Evolutionary conservation across 306 rosid species (phyloP).

Genomic region (Cucurbita pepo): DNA sequence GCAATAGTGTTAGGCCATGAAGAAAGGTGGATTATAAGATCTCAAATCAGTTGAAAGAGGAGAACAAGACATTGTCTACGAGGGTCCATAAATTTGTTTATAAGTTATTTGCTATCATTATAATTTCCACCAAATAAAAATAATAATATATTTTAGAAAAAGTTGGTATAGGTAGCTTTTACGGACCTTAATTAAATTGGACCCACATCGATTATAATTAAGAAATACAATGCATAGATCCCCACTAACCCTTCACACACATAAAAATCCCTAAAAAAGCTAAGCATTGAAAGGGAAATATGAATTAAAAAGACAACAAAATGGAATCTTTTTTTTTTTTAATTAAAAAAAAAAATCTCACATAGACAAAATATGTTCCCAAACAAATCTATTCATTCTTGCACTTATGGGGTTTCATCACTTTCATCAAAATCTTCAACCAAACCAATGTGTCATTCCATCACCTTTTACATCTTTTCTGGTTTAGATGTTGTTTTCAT

Average conservation of each 20-base stretch:
- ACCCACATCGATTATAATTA: constrained; percentile 6
- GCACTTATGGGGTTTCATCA: not conserved
- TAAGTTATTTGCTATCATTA: not conserved
- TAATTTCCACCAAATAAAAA: not conserved
- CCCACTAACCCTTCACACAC: constrained; percentile 28
- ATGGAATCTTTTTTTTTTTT: not conserved
- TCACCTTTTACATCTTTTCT: not conserved
- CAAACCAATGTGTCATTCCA: not conserved
- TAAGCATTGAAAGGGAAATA: not conserved
- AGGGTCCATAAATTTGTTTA: no score
- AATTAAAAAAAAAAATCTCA: not conserved
- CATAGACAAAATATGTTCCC: not conserved
- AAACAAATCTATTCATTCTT: not conserved
- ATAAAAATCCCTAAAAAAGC: not conserved
- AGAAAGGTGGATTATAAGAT: no score
- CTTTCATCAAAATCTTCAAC: not conserved
- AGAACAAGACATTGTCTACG: no score
- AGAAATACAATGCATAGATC: constrained; percentile 16
- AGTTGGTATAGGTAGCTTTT: not conserved
- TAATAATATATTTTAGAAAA: not conserved
- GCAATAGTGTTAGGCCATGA: no score
- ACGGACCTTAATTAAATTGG: not conserved
- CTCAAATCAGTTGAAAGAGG: no score
- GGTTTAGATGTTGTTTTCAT: not conserved
- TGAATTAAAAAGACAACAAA: not conserved